These are phyloP conservation scores for Penicillium italicum DNA, from an alignment of 2,329 filamentous ascomycete species.

Conservation along the genomic window DNA sequence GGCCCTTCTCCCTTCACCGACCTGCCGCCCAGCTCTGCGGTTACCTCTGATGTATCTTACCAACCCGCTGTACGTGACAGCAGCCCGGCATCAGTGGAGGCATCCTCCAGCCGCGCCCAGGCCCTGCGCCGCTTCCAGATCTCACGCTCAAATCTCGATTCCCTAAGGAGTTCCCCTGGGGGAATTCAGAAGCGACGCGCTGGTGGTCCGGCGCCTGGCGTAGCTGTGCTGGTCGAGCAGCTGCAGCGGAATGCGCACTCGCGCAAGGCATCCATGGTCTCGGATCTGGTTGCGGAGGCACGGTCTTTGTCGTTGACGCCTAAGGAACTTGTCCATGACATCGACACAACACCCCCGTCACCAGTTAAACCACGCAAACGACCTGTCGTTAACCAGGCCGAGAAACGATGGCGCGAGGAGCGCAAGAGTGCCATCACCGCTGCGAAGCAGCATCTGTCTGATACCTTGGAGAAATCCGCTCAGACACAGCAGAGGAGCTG, in stretches of 20 bases:
- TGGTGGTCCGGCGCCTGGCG: conserved; percentile 22
- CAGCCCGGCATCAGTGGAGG: conserved; percentile 6
- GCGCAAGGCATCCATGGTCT: conserved; percentile 33
- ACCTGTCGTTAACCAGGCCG: conserved; percentile 41
- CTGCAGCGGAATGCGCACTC: conserved; percentile 33
- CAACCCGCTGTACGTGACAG: neutral
- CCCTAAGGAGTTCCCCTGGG: conserved; percentile 25
- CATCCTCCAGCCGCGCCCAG: conserved; percentile 18
- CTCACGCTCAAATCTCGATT: conserved; percentile 30
- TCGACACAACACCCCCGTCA: neutral
- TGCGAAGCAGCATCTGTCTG: conserved; percentile 34
- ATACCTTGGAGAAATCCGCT: conserved; percentile 37
- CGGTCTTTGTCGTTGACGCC: conserved; percentile 1
- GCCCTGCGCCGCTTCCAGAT: conserved; percentile 42
- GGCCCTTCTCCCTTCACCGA: conserved; percentile 13
- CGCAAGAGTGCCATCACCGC: conserved; percentile 33
- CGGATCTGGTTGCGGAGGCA: conserved; percentile 25
- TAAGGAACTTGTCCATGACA: conserved; percentile 11
- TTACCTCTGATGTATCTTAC: neutral
- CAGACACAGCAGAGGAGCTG: conserved; percentile 35
- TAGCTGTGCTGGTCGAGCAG: conserved; percentile 43
- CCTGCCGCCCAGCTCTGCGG: neutral
- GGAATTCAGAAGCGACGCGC: conserved; percentile 38
- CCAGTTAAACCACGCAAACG: conserved; percentile 33
- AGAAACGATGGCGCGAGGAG: conserved; percentile 39